Base-by-base conservation (phyloP, 345 rosid genomes). In the Xanthoceras sorbifolium region DNA sequence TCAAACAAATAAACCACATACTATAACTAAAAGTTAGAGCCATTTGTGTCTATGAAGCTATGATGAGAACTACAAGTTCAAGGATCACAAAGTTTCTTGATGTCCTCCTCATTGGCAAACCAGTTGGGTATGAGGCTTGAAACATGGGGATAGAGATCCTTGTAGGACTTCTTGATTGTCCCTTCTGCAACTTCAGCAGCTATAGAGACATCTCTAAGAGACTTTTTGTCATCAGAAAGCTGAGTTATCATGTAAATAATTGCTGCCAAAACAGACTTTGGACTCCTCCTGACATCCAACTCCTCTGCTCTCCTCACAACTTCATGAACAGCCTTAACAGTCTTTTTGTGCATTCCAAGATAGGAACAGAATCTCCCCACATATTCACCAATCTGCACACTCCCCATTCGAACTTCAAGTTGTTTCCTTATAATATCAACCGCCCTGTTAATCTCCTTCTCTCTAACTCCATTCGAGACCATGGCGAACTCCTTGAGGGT, bases 111-210 rank as follows among this genome's bases (percentile, higher is more conserved):
- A 23, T 32, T 52, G 48, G 86, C 86, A 76, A 72, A 82, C 84
- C 84, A 85, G 17, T 23, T 23, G 17, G 88, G 88, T 55, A 83
- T 34, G 15, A 82, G 36, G 67, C 48, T 78, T 34, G 78, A 34
- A 22, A 81, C 82, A 52, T 61, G 68, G 1, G 82, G 84, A 44
- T 61, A 68, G 1, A 82, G 23, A 64, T 85, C 88, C 78, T 77
- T 85, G 36, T 78, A 78, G 1, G 86, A 72, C 64, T 79, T 80
- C 82, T 73, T 85, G 62, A 82, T 73, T 0, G 88, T 85, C n/a
- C 67, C 55, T 70, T 85, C 75, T 23, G 80, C 84, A 0, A 82
- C 82, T 55, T 80, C 81, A 5, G 81, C 62, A 48, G 63, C 81
- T 0, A 26, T 0, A 7, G 67, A 78, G 20, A 85, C 76, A 22